phyloP scores from a whole-genome alignment of 352 stramenopile genomes.

The Pythium utonaiense region DNA sequence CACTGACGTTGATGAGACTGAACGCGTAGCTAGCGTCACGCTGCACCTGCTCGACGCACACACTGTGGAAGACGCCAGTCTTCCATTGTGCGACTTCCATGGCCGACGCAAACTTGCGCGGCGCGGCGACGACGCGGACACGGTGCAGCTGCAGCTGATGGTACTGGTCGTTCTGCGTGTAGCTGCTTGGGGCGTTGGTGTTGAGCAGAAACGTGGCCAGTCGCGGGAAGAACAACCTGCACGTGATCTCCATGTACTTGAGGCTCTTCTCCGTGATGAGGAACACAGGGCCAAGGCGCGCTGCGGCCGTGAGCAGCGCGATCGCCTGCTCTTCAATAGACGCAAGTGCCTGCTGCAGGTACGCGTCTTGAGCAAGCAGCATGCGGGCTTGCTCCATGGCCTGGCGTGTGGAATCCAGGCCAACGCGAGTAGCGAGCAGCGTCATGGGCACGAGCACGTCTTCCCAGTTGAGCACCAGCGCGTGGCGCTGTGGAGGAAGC shows the following conservation, averaged over 20 bases:
- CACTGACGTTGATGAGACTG: slow-evolving; percentile 45
- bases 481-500: slow-evolving; percentile 15
- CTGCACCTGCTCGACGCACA: slow-evolving; percentile 28
- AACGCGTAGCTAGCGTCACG: slow-evolving; percentile 25
- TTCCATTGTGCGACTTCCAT: slow-evolving; percentile 40
- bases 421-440: slow-evolving; percentile 36
- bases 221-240: slow-evolving; percentile 47
- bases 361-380: slow-evolving; percentile 31
- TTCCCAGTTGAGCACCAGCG: slow-evolving; percentile 55
- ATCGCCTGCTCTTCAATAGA: slow-evolving; percentile 55
- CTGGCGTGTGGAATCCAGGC: slow-evolving; percentile 32
- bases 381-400: slow-evolving; percentile 31
- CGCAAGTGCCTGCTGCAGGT: slow-evolving; percentile 47
- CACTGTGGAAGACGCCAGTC: slow-evolving; percentile 36
- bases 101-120: slow-evolving; percentile 35
- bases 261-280: slow-evolving; percentile 46
- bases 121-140: slow-evolving; percentile 38
- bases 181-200: slow-evolving; percentile 26
- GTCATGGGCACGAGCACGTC: slow-evolving; percentile 50
- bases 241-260: slow-evolving; percentile 46
- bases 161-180: slow-evolving; percentile 9
- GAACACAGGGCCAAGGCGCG: slow-evolving; percentile 41
- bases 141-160: slow-evolving; percentile 18
- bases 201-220: slow-evolving; percentile 38
- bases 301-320: slow-evolving; percentile 34